Percentiles rank a stretch among this genome's conserved stretches.
Conservation (phyloP, 2,329 filamentous ascomycete genomes). For the Talaromyces sp. region DNA sequence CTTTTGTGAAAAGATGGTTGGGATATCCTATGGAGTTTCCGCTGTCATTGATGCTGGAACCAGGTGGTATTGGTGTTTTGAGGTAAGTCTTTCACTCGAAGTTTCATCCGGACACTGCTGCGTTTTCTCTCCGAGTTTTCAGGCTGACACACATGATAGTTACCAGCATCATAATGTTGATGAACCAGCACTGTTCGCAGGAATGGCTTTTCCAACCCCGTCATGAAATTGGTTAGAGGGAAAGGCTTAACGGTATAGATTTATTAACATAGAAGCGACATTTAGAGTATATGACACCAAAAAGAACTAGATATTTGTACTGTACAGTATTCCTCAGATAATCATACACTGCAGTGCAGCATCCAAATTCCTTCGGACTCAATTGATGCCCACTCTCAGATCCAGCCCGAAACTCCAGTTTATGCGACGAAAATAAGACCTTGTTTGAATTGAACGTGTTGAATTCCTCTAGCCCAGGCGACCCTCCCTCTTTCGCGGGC, state of each 20-base stretch:
- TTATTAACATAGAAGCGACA: background rate
- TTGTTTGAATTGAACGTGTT: background rate
- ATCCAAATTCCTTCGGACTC: background rate
- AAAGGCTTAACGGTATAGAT: background rate
- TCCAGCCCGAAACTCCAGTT: conserved; percentile 10
- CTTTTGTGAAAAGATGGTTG: conserved; percentile 46
- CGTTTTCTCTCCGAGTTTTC: background rate
- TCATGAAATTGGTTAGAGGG: background rate
- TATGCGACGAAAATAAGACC: conserved; percentile 9
- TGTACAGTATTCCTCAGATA: conserved; percentile 12
- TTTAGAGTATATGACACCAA: conserved; percentile 1
- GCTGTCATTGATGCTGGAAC: conserved; percentile 42
- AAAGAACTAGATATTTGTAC: conserved; percentile 8
- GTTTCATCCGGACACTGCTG: background rate
- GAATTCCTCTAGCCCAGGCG: conserved; percentile 26
- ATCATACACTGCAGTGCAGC: conserved; percentile 9
- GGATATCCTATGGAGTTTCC: conserved; percentile 38
- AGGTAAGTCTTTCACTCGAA: conserved; percentile 28
- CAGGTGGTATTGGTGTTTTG: conserved; percentile 40
- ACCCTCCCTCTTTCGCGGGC: conserved; percentile 61
- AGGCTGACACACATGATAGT: conserved; percentile 16
- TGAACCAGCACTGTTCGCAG: conserved; percentile 39
- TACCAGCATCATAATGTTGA: conserved; percentile 37
- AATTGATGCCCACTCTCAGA: conserved; percentile 2
- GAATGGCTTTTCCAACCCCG: conserved; percentile 34